A percentile compares a stretch with the other conserved stretches of the same genome.
These are phyloP conservation scores for Yamadazyma blattariae DNA, from an alignment of 1,139 yeast genomes.

Conservation along the genomic window DNA sequence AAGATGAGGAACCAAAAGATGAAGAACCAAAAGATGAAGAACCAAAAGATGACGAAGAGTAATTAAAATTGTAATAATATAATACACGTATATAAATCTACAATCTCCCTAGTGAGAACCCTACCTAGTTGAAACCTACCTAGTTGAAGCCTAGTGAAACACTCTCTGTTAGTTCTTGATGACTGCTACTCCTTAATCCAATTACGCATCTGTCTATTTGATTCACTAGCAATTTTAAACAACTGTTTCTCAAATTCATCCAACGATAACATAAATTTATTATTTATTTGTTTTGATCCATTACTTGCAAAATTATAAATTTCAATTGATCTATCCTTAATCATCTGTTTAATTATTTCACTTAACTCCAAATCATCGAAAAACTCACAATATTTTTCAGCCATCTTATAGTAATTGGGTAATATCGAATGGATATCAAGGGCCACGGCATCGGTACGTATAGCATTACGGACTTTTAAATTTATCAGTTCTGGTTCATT, in stretches of 20 bases:
- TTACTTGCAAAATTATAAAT: slow-evolving; percentile 72
- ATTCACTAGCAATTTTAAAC: slow-evolving; percentile 57
- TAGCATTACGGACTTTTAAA: slow-evolving; percentile 69
- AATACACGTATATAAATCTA: no score
- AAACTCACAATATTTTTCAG: slow-evolving; percentile 71
- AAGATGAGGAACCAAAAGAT: slow-evolving; percentile 16
- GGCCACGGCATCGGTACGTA: slow-evolving; percentile 67
- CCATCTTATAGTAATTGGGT: slow-evolving; percentile 65
- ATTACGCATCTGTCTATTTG: slow-evolving; percentile 58
- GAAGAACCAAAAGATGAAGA: no score
- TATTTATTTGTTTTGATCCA: slow-evolving; percentile 39
- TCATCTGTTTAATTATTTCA: slow-evolving; percentile 49
- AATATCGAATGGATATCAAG: slow-evolving; percentile 69
- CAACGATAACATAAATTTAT: slow-evolving; percentile 57
- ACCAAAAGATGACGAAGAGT: no score
- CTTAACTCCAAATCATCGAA: slow-evolving; percentile 66
- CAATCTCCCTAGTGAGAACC: no score
- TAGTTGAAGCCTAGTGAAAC: no score
- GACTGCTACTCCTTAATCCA: slow-evolving; percentile 51
- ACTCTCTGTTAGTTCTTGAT: no score
- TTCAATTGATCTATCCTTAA: slow-evolving; percentile 64
- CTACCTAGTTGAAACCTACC: no score
- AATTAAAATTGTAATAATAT: no score
- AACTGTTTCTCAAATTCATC: slow-evolving; percentile 74
- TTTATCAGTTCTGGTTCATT: slow-evolving; percentile 67